phyloP scores from a whole-genome alignment of 306 rosid genomes.

The Dalbergia oliveri region DNA sequence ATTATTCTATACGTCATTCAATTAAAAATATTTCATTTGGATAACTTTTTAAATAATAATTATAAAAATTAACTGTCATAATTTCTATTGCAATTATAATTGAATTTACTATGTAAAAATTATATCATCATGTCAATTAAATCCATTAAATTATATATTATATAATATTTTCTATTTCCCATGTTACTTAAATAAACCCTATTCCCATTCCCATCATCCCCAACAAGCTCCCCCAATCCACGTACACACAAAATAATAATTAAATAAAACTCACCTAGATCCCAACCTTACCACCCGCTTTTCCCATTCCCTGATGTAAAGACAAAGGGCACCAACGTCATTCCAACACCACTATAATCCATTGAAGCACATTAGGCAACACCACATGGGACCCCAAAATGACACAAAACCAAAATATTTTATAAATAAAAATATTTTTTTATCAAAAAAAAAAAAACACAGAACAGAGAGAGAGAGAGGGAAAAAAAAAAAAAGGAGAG shows the following conservation, averaged over 20 bases:
- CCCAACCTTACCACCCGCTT: background rate
- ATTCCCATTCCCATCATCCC: background rate
- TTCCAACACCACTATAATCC: background rate
- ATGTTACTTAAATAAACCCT: background rate
- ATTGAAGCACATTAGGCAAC: constrained; percentile 36
- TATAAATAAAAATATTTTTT: background rate
- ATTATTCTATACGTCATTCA: no score
- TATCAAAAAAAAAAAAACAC: background rate
- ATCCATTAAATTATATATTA: no score
- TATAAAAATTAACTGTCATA: no score
- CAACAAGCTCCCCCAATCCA: background rate
- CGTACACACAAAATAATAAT: background rate
- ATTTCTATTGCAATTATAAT: no score
- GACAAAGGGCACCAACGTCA: background rate
- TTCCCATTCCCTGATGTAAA: background rate
- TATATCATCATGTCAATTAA: no score
- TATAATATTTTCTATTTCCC: background rate
- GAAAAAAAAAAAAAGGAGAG: background rate
- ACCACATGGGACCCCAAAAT: constrained; percentile 42
- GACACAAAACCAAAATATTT: background rate
- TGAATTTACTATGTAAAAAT: no score
- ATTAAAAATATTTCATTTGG: no score
- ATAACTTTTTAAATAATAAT: no score
- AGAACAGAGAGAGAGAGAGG: background rate
- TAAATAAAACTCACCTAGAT: background rate